These are phyloP conservation scores for Podospora conica DNA, from an alignment of 495 filamentous ascomycete genomes.

Conservation along the genomic window DNA sequence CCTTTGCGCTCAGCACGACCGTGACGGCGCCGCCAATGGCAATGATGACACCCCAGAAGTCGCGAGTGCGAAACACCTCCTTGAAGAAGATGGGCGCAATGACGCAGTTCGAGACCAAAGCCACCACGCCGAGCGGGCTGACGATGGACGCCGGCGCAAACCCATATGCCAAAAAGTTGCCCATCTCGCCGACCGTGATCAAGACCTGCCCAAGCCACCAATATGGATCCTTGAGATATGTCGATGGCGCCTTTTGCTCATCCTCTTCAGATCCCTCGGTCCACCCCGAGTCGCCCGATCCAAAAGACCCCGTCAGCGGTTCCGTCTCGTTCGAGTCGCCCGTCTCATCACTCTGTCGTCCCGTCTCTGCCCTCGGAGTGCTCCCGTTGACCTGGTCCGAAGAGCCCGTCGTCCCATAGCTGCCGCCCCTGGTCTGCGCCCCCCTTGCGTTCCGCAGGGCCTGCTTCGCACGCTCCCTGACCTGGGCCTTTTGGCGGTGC, in stretches of 20 bases:
- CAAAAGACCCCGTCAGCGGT: constrained; percentile 42
- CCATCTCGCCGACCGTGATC: constrained; percentile 88
- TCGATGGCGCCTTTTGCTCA: constrained; percentile 31
- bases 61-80: constrained; percentile 77
- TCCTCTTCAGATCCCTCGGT: constrained; percentile 30
- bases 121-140: constrained; percentile 91
- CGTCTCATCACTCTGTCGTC: constrained; percentile 26
- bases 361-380: constrained; percentile 25
- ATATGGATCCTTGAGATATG: constrained; percentile 81
- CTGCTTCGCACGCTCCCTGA: constrained; percentile 49
- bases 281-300: constrained; percentile 37
- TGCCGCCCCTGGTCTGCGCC: constrained; percentile 20
- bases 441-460: constrained; percentile 22
- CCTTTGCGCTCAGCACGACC: constrained; percentile 87
- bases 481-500: constrained; percentile 33
- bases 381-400: constrained; percentile 18
- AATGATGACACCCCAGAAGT: constrained; percentile 80
- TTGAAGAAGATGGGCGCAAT: constrained; percentile 92
- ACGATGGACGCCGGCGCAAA: constrained; percentile 99
- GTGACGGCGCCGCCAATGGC: constrained; percentile 83
- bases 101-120: constrained; percentile 89
- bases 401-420: constrained; percentile 18
- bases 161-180: constrained; percentile 96
- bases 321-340: constrained; percentile 38
- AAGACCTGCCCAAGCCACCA: constrained; percentile 93